Percentiles rank a stretch among this genome's conserved stretches.
Evolutionary conservation across 305 asterid species (phyloP).

Genomic region (Caryopteris hybrid): DNA sequence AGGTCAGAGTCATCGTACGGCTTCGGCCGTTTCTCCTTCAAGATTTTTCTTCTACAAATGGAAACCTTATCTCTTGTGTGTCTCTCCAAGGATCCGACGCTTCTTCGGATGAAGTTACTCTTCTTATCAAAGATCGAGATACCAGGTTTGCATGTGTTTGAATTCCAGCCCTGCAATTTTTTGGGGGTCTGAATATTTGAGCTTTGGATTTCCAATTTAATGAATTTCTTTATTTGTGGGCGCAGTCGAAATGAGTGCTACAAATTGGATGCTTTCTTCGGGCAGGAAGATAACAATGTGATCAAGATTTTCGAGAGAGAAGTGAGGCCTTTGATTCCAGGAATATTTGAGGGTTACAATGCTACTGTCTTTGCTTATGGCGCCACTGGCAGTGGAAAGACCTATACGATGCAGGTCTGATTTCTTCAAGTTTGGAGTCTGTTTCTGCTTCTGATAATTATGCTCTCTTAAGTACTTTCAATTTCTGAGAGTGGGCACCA

Average conservation of each 20-base stretch:
- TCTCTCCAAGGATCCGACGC: constrained; percentile 36
- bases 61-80: constrained; percentile 44
- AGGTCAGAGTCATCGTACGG: constrained; percentile 65
- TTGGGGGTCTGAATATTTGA: neutral
- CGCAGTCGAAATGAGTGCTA: constrained; percentile 77
- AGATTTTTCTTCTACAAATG: constrained; percentile 38
- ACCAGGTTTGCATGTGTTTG: constrained; percentile 40
- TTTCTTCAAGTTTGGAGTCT: neutral
- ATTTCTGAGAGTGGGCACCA: neutral
- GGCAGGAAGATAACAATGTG: constrained; percentile 60
- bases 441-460: neutral
- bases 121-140: constrained; percentile 65
- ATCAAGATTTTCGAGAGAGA: constrained; percentile 59
- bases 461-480: neutral
- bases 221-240: neutral
- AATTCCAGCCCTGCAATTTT: neutral
- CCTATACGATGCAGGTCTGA: constrained; percentile 88
- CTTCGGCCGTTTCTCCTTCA: constrained; percentile 76
- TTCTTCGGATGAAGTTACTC: constrained; percentile 52
- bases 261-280: constrained; percentile 70
- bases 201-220: constrained; percentile 8
- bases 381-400: constrained; percentile 96
- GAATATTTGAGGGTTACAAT: constrained; percentile 59
- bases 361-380: constrained; percentile 91
- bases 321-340: constrained; percentile 74